Percentiles rank a stretch among this genome's conserved stretches.
Evolutionary conservation across 441 rosid species (phyloP).

Genomic region (Erysimum cheiri): DNA sequence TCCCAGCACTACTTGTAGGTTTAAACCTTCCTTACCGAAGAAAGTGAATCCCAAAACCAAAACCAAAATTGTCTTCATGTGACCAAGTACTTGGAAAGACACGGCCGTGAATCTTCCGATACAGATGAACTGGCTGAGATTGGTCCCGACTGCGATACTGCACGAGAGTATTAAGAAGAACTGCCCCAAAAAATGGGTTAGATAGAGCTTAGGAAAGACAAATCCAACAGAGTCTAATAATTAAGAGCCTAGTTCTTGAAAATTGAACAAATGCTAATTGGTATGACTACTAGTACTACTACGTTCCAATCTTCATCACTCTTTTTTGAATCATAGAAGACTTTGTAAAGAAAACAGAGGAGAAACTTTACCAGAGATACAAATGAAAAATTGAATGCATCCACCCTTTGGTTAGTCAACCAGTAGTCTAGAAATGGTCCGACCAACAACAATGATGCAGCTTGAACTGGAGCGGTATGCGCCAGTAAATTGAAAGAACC

Average conservation of each 20-base stretch:
- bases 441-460: slow-evolving; percentile 71
- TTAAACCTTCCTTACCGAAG: slow-evolving; percentile 94
- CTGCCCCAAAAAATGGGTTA: slow-evolving; percentile 46
- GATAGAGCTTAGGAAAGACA: slow-evolving; percentile 1
- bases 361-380: slow-evolving; percentile 66
- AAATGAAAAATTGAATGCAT: slow-evolving; percentile 62
- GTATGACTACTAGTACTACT: slow-evolving; percentile 1
- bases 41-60: slow-evolving; percentile 83
- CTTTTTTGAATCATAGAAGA: neutral
- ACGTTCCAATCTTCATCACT: neutral
- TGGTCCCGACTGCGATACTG: slow-evolving; percentile 90
- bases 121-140: slow-evolving; percentile 98
- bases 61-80: slow-evolving; percentile 97
- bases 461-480: slow-evolving; percentile 98
- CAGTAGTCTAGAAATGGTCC: slow-evolving; percentile 96
- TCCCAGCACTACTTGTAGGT: slow-evolving; percentile 82
- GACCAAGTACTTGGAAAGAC: slow-evolving; percentile 96
- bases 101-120: slow-evolving; percentile 96
- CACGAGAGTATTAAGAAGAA: slow-evolving; percentile 81
- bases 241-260: slow-evolving; percentile 15
- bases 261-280: neutral
- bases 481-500: slow-evolving; percentile 92
- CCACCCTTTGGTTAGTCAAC: slow-evolving; percentile 81
- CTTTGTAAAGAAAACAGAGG: slow-evolving; percentile 5
- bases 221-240: neutral